Evolutionary conservation across 306 rosid genomes (phyloP).

Genomic region (Trifolium subterraneum): DNA sequence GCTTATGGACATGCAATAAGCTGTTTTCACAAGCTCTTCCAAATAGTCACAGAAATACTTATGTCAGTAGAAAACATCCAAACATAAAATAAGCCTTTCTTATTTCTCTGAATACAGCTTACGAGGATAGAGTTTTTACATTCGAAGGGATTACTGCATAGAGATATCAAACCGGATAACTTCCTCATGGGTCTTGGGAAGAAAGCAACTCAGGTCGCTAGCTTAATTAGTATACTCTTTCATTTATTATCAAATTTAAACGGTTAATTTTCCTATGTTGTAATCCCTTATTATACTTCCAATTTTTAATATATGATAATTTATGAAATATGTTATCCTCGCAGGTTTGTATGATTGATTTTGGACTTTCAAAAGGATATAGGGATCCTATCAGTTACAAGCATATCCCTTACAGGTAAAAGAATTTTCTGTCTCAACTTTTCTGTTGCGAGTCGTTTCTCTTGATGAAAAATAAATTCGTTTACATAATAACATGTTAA

Average conservation of each 20-base stretch:
- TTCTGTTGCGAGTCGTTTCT: background rate
- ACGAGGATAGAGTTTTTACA: slow-evolving; percentile 65
- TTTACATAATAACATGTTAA: background rate
- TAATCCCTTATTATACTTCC: slow-evolving; percentile 7
- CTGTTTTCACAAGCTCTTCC: background rate
- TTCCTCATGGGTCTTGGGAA: slow-evolving; percentile 97
- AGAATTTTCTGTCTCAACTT: background rate
- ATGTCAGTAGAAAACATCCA: background rate
- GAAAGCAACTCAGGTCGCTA: slow-evolving; percentile 82
- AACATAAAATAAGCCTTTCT: background rate
- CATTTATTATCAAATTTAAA: slow-evolving; percentile 3
- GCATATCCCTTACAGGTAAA: slow-evolving; percentile 80
- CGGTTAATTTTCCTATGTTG: background rate
- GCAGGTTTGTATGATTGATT: slow-evolving; percentile 78
- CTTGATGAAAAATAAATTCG: background rate
- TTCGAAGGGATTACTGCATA: slow-evolving; percentile 77
- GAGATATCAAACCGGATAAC: slow-evolving; percentile 96
- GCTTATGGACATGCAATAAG: background rate
- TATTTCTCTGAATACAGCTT: slow-evolving; percentile 48
- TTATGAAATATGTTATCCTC: slow-evolving; percentile 26
- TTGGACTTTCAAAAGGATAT: slow-evolving; percentile 77
- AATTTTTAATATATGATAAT: slow-evolving; percentile 3
- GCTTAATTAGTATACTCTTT: slow-evolving; percentile 11
- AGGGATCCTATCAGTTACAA: slow-evolving; percentile 65
- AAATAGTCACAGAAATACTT: no score